A percentile compares a stretch with the other conserved stretches of the same genome.
phyloP scores from a whole-genome alignment of 176 grass and related monocot species.

The Oropetium thomaeum region DNA sequence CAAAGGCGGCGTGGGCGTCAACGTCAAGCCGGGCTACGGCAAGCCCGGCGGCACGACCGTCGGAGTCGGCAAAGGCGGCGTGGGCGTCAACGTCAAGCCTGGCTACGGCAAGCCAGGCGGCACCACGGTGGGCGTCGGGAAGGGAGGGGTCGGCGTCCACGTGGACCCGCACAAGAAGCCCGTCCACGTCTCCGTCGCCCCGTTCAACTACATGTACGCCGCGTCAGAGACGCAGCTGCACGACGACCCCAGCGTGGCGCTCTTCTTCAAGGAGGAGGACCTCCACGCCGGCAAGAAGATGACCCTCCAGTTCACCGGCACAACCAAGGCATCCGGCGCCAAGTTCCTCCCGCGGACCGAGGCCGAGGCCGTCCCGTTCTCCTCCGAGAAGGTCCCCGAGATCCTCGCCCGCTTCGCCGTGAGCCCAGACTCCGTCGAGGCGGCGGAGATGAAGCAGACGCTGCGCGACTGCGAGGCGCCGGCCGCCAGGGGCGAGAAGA shows the following conservation, averaged over 20 bases:
- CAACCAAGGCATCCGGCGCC: neutral
- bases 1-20: slow-evolving; percentile 37
- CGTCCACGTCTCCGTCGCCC: neutral
- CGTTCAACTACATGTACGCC: slow-evolving; percentile 34
- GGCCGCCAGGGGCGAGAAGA: slow-evolving; percentile 51
- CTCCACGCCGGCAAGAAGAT: slow-evolving; percentile 57
- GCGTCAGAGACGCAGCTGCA: slow-evolving; percentile 62
- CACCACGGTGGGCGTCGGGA: slow-evolving; percentile 34
- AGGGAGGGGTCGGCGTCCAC: slow-evolving; percentile 46
- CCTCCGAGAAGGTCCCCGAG: slow-evolving; percentile 54
- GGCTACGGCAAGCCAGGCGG: slow-evolving; percentile 46
- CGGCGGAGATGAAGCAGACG: slow-evolving; percentile 51
- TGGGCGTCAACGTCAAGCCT: slow-evolving; percentile 37
- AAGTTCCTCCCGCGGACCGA: slow-evolving; percentile 55
- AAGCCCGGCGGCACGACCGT: slow-evolving; percentile 41
- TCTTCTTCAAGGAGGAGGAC: slow-evolving; percentile 79
- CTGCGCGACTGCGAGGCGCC: slow-evolving; percentile 64
- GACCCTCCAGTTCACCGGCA: slow-evolving; percentile 47
- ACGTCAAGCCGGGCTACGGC: slow-evolving; percentile 23
- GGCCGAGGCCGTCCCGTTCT: slow-evolving; percentile 73
- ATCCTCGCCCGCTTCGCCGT: slow-evolving; percentile 62
- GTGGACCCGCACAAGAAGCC: slow-evolving; percentile 39
- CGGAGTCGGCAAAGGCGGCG: slow-evolving; percentile 7
- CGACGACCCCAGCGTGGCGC: slow-evolving; percentile 54
- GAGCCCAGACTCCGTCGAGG: slow-evolving; percentile 51